Conservation (phyloP, 805 yeast genomes). For the Teunomyces kruisii region DNA sequence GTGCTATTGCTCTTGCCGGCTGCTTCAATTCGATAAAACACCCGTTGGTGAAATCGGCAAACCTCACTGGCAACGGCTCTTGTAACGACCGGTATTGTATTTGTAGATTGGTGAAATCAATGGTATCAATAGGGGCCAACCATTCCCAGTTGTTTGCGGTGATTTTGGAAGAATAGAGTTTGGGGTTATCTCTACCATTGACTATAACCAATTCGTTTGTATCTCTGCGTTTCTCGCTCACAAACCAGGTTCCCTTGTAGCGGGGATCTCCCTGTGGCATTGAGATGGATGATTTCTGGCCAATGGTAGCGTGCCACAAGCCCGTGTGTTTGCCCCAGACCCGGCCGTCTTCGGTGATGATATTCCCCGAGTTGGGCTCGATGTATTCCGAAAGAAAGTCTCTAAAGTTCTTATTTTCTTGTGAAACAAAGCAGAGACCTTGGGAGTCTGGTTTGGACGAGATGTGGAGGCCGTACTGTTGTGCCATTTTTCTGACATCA, state of each 20-base stretch:
- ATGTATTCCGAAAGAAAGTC: conserved; percentile 76
- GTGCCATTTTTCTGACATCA: conserved; percentile 68
- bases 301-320: conserved; percentile 92
- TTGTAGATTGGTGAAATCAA: conserved; percentile 22
- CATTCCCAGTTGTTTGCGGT: conserved; percentile 49
- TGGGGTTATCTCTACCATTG: conserved; percentile 59
- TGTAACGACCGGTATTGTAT: conserved; percentile 79
- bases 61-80: conserved; percentile 42
- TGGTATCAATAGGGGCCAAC: conserved; percentile 21
- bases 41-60: conserved; percentile 8
- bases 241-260: conserved; percentile 82
- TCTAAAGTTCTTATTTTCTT: conserved; percentile 58
- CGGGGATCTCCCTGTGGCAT: conserved; percentile 88
- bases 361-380: conserved; percentile 70
- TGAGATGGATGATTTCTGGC: conserved; percentile 76
- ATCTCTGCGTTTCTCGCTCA: conserved; percentile 63
- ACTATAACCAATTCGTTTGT: conserved; percentile 80
- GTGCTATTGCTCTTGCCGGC: conserved; percentile 73
- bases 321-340: conserved; percentile 85
- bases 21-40: conserved; percentile 38
- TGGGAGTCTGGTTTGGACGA: conserved; percentile 90
- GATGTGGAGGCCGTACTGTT: conserved; percentile 50
- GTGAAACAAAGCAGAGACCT: conserved; percentile 89
- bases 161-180: conserved; percentile 49
- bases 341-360: conserved; percentile 71